phyloP scores from a whole-genome alignment of 2,329 filamentous ascomycete species.

The Incumbomyces lentus region DNA sequence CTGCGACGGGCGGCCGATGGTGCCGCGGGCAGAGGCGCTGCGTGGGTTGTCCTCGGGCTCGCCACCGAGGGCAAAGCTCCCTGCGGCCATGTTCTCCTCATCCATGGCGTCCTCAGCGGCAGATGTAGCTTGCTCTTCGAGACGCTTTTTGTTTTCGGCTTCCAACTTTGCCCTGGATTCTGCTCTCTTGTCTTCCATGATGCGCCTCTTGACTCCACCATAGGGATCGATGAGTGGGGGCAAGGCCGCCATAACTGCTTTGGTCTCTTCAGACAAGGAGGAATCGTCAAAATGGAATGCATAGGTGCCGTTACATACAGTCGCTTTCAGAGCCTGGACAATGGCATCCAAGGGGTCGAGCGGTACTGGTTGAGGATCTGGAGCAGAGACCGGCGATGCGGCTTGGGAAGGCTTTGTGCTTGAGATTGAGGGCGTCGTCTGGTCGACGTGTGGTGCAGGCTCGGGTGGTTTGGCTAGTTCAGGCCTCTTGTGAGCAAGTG shows the following conservation, averaged over 20 bases:
- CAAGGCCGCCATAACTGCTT: slow-evolving; percentile 45
- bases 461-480: slow-evolving; percentile 18
- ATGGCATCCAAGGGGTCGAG: slow-evolving; percentile 8
- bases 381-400: slow-evolving; percentile 12
- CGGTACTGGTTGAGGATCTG: slow-evolving; percentile 21
- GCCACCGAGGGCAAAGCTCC: slow-evolving; percentile 79
- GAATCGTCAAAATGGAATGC: slow-evolving; percentile 44
- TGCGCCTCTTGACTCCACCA: slow-evolving; percentile 70
- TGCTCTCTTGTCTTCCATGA: slow-evolving; percentile 61
- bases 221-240: slow-evolving; percentile 74
- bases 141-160: slow-evolving; percentile 42
- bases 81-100: slow-evolving; percentile 71
- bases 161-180: slow-evolving; percentile 49
- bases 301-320: slow-evolving; percentile 40
- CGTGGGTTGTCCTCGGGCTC: slow-evolving; percentile 68
- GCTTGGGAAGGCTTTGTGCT: slow-evolving; percentile 5
- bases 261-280: slow-evolving; percentile 37
- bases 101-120: slow-evolving; percentile 32
- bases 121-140: slow-evolving; percentile 34
- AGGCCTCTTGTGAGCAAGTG: slow-evolving; percentile 28
- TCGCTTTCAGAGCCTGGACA: slow-evolving; percentile 9
- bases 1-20: slow-evolving; percentile 68
- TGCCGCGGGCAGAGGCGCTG: slow-evolving; percentile 36
- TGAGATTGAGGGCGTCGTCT: not conserved
- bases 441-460: slow-evolving; percentile 20